Evolutionary conservation across 495 filamentous ascomycete species (phyloP), one percentile per base, ranked within the genome.

Genomic region (Xylaria telfairii): DNA sequence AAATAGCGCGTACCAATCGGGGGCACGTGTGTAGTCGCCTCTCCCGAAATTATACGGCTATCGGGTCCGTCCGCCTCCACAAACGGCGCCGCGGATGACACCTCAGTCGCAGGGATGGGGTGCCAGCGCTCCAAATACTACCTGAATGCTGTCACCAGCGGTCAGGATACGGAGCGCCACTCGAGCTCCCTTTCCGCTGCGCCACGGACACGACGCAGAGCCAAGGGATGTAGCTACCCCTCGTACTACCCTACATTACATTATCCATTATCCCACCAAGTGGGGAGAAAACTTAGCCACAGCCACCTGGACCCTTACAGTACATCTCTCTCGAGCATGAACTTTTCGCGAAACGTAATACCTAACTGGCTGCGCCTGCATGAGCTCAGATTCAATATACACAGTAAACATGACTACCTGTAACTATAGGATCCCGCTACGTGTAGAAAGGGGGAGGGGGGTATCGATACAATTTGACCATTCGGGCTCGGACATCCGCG

Each of bases 221-320:
- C 32, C 30, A 59, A 59, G 30, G 56, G 56, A 59, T 59, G 56
- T 21, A 59, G 5, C n/a, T 59, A 59, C 30, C 32, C 30, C 28
- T 59, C 30, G 56, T 59, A 24, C 56, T 4, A 62, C 59, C 26
- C 12, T 39, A 62, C 19, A 62, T n/a, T 41, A 60, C n/a, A n/a
- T n/a, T n/a, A n/a, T n/a, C n/a, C n/a, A n/a, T n/a, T n/a, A n/a
- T 42, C 37, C 37, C n/a, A 26, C n/a, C 19, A 42, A 59, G 54
- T 12, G 8, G 21, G 41, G 57, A 37, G 8, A 37, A 37, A 37
- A 28, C 34, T 8, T 12, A 24, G 21, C n/a, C 59, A 62, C 21
- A 37, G 56, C 56, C 30, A 37, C 32, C 39, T 28, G 9, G 6
- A 17, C 34, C 57, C 57, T 24, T 60, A 4, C 32, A n/a, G n/a